These are phyloP conservation scores for Polychytrium aggregatum DNA, from an alignment of 192 early-diverging fungal genomes.

Conservation along the genomic window DNA sequence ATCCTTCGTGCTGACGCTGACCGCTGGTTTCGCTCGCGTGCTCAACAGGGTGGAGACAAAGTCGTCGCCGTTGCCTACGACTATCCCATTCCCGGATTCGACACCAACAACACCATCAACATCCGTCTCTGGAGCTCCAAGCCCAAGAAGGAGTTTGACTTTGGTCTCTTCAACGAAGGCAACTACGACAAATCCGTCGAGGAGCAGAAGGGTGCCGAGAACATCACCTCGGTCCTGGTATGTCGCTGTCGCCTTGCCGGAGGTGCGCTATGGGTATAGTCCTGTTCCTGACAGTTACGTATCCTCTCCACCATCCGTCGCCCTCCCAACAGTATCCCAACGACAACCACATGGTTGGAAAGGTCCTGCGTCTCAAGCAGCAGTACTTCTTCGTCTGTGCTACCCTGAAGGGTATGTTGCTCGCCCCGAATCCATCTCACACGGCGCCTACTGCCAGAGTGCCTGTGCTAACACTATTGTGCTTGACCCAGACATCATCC, in stretches of 20 bases:
- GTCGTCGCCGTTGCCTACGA: conserved; percentile 93
- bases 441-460: no score
- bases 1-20: no score
- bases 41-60: conserved; percentile 55
- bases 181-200: conserved; percentile 86
- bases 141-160: conserved; percentile 79
- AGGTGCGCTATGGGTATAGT: neutral
- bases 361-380: conserved; percentile 92
- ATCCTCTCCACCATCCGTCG: neutral
- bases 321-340: conserved; percentile 86
- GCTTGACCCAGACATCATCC: conserved; percentile 46
- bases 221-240: conserved; percentile 76
- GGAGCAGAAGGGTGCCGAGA: conserved; percentile 85
- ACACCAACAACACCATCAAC: conserved; percentile 92
- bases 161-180: conserved; percentile 60
- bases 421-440: no score
- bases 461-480: neutral
- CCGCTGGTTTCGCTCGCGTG: no score
- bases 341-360: conserved; percentile 95
- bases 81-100: conserved; percentile 92
- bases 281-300: neutral
- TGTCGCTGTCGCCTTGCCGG: neutral
- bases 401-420: conserved; percentile 64
- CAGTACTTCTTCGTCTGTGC: conserved; percentile 96
- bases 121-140: conserved; percentile 95